These are phyloP conservation scores for Gynochthodes officinalis DNA, from an alignment of 257 asterid genomes.

Conservation along the genomic window DNA sequence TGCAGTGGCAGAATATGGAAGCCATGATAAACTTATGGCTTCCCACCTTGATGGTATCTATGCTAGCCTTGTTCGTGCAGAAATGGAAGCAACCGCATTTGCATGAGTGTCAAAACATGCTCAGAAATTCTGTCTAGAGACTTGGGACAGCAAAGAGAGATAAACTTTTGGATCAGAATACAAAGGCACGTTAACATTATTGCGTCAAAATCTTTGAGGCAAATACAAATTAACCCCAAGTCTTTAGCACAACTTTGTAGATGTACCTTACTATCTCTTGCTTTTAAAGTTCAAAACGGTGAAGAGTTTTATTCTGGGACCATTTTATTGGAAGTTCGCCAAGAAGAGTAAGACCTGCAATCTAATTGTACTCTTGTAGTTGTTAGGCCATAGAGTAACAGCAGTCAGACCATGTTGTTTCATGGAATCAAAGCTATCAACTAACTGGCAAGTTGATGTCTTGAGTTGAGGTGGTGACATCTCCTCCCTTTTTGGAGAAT, in stretches of 20 bases:
- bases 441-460: background rate
- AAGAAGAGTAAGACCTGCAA: background rate
- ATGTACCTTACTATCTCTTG: too few relatives aligned
- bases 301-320: background rate
- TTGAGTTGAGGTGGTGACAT: too few relatives aligned
- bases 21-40: conserved; percentile 53
- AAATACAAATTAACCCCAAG: background rate
- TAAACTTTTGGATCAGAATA: background rate
- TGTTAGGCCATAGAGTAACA: conserved; percentile 12
- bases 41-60: conserved; percentile 56
- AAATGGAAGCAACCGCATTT: conserved; percentile 73
- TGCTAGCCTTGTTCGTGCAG: conserved; percentile 64
- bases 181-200: background rate
- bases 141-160: background rate
- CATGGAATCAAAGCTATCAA: background rate
- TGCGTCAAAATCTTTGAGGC: background rate
- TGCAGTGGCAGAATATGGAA: conserved; percentile 64
- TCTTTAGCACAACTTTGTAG: background rate
- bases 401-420: background rate
- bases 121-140: background rate
- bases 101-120: conserved; percentile 29
- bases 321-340: background rate
- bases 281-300: background rate
- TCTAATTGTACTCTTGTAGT: conserved; percentile 7
- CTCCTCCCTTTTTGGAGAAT: background rate